Conservation (phyloP, 1,284 basidiomycete species). For the Apiotrichum domesticum region DNA sequence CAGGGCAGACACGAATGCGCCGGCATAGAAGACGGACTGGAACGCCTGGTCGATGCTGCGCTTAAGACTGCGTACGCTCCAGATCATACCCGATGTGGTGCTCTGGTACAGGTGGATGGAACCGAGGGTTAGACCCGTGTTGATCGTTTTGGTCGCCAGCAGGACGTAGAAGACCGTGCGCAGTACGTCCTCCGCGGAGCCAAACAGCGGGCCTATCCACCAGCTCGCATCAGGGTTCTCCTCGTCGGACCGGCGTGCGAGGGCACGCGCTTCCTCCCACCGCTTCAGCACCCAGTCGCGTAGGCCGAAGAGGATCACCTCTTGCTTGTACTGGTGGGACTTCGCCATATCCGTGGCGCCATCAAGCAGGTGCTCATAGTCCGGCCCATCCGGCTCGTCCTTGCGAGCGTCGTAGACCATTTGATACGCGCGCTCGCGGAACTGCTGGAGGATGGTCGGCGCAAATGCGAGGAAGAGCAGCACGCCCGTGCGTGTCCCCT, state of each 20-base stretch:
- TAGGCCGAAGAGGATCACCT: constrained; percentile 69
- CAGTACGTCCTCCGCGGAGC: background rate
- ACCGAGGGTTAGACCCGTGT: constrained; percentile 61
- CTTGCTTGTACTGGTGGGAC: constrained; percentile 41
- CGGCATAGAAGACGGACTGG: constrained; percentile 54
- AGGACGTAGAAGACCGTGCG: constrained; percentile 49
- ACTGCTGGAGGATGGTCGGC: background rate
- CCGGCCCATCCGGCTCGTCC: background rate
- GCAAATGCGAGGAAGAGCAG: constrained; percentile 3
- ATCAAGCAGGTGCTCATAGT: background rate
- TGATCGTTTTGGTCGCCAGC: constrained; percentile 59
- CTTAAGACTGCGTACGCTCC: background rate
- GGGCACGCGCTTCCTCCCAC: constrained; percentile 52
- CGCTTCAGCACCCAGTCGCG: constrained; percentile 70
- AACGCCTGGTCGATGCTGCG: constrained; percentile 54
- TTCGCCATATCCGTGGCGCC: background rate
- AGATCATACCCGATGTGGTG: constrained; percentile 50
- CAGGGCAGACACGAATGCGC: constrained; percentile 2
- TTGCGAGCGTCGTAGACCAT: background rate
- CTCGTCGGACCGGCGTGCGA: background rate
- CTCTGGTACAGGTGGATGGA: constrained; percentile 69
- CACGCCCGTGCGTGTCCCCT: background rate
- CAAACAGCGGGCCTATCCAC: constrained; percentile 3
- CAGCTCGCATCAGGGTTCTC: background rate
- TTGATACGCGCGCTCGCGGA: background rate